These are phyloP conservation scores for Suillus brevipes DNA, from an alignment of 768 basidiomycete species.

Conservation along the genomic window DNA sequence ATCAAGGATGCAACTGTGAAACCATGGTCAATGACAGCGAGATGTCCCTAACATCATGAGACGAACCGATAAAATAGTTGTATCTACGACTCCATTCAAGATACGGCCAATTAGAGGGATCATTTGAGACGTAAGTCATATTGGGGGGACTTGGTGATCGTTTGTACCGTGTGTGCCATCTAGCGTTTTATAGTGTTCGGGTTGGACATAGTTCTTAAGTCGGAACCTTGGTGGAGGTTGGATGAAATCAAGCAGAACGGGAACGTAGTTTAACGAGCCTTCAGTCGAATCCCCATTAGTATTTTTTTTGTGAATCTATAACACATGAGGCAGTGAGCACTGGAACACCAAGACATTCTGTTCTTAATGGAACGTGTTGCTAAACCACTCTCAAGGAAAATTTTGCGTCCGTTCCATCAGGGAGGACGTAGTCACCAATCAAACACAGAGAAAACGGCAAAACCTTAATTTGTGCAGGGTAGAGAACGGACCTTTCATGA, in stretches of 20 bases:
- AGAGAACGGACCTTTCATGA: background rate
- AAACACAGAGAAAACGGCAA: background rate
- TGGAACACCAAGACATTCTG: no score
- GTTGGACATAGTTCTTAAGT: background rate
- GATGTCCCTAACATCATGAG: background rate
- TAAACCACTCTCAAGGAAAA: background rate
- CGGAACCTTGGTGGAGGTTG: background rate
- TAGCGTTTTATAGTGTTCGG: background rate
- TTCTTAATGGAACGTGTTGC: background rate
- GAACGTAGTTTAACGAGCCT: background rate
- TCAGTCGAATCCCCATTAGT: background rate
- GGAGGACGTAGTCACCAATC: background rate
- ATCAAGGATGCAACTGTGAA: background rate
- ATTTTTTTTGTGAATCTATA: background rate
- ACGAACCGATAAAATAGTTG: background rate
- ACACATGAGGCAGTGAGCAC: no score
- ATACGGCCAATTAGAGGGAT: background rate
- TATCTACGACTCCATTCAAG: background rate
- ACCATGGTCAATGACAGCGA: background rate
- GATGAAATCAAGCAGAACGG: background rate
- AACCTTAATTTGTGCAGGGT: background rate
- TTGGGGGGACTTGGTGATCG: background rate
- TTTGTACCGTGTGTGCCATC: background rate
- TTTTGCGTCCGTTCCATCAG: background rate
- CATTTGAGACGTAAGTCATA: background rate